Base-by-base conservation (phyloP, 192 early-diverging fungal species). In the Umbelopsis vinacea region DNA sequence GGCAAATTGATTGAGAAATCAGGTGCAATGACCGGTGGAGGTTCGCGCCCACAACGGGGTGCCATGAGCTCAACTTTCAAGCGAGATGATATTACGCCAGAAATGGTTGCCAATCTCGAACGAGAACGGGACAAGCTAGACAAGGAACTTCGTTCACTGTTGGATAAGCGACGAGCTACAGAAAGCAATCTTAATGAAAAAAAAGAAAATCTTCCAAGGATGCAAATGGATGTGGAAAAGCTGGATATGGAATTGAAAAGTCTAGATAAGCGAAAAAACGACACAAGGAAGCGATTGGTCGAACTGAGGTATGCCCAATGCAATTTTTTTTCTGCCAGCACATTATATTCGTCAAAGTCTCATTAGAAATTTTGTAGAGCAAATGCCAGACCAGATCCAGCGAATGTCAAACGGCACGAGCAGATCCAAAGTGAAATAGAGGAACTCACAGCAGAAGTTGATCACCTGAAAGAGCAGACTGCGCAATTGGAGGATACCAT, bases 1-100 rank as follows among this genome's bases (percentile, higher is more conserved):
- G 97, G 98, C 3, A 87, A 94, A 57, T 77, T 98, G 53, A 94
- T 99, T 68, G 97, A 98, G 70, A 87, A 86, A 23, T 89, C 91
- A 7, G 97, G 98, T 74, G 92, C 96, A 8, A 95, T 99, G 94
- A 90, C 89, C 38, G 97, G 97, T 71, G 98, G 96, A 57, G 97
- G 96, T 22, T 87, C 72, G 14, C 84, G 84, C 55, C 86, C 90
- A 0, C 79, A 82, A 9, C 86, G 90, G 15, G 98, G 98, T 12
- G 94, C 90, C 29, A 99, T 98, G 98, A 88, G 90, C 79, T 94
- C 93, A 12, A 92, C 83, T 46, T 88, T 92, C 46, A 75, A 79
- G 11, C 80, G 81, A 15, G 86, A 82, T 11, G 89, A 86, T 43
- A 85, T 84, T 23, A 79, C 85, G 26, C 75, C 83, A 6, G 87